Evolutionary conservation across 208 protist species (phyloP).

Genomic region (Acanthamoeba lenticulata): DNA sequence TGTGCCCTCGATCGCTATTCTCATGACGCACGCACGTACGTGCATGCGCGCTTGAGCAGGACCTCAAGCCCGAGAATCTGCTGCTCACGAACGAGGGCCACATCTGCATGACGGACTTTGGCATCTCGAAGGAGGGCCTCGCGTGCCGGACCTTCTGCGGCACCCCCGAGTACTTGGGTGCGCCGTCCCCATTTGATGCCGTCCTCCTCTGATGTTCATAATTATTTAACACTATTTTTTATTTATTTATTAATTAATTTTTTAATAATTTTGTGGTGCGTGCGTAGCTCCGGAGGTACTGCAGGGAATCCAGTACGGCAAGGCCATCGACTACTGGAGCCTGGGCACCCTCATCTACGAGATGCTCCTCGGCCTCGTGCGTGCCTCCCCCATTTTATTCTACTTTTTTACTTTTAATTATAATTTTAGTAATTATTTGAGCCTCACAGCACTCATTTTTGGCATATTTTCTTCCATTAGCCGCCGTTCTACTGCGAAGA

Average conservation of each 20-base stretch:
- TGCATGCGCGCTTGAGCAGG: too few species aligned
- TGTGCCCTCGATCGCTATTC: too few species aligned
- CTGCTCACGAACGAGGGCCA: constrained; percentile 69
- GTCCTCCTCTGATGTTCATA: too few species aligned
- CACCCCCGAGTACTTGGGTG: constrained; percentile 87
- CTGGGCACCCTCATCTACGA: constrained; percentile 89
- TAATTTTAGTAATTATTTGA: not conserved
- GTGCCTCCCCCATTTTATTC: not conserved
- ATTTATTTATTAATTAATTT: not conserved
- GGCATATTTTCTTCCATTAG: not conserved
- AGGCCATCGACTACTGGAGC: constrained; percentile 89
- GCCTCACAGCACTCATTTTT: not conserved
- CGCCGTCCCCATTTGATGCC: too few species aligned
- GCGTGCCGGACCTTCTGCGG: constrained; percentile 85
- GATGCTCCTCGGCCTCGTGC: constrained; percentile 80
- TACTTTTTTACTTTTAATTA: too few species aligned
- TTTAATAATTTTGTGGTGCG: not conserved
- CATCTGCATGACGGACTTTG: constrained; percentile 87
- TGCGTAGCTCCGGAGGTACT: constrained; percentile 83
- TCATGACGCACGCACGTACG: too few species aligned
- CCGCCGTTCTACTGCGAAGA: constrained; percentile 82
- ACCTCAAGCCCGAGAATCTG: not conserved
- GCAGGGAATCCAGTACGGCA: constrained; percentile 80
- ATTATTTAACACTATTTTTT: too few species aligned
- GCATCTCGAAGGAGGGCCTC: constrained; percentile 82